These are phyloP conservation scores for Zanthoxylum bungeanum DNA, from an alignment of 345 rosid genomes.

Conservation along the genomic window DNA sequence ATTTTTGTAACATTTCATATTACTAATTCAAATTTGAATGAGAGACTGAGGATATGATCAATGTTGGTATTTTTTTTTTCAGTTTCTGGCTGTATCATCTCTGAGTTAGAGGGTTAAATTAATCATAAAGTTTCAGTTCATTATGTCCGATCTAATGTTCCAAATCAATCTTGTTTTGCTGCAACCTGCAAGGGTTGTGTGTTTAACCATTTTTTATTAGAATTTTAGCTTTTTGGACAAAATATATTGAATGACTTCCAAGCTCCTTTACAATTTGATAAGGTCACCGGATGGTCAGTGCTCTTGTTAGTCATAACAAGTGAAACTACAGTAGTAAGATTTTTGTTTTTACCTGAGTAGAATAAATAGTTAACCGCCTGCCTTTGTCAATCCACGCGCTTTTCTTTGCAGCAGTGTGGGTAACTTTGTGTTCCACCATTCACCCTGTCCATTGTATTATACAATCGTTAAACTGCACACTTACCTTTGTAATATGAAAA, in stretches of 20 bases:
- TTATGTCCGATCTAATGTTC: neutral
- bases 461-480: neutral
- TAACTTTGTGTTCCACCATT: neutral
- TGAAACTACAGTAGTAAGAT: neutral
- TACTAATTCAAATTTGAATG: neutral
- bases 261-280: neutral
- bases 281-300: conserved; percentile 8
- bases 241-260: neutral
- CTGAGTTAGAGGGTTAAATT: neutral
- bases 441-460: neutral
- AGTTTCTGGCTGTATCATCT: neutral
- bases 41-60: neutral
- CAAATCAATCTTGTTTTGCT: neutral
- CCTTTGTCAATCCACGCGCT: neutral
- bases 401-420: neutral
- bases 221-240: neutral
- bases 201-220: neutral
- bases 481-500: conserved; percentile 4
- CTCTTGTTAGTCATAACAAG: neutral
- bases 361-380: neutral
- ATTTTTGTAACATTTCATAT: neutral
- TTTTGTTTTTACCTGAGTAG: neutral
- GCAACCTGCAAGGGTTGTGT: neutral
- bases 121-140: neutral
- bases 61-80: neutral